phyloP scores from a whole-genome alignment of 2,329 filamentous ascomycete genomes.

The Colletotrichum navitas region DNA sequence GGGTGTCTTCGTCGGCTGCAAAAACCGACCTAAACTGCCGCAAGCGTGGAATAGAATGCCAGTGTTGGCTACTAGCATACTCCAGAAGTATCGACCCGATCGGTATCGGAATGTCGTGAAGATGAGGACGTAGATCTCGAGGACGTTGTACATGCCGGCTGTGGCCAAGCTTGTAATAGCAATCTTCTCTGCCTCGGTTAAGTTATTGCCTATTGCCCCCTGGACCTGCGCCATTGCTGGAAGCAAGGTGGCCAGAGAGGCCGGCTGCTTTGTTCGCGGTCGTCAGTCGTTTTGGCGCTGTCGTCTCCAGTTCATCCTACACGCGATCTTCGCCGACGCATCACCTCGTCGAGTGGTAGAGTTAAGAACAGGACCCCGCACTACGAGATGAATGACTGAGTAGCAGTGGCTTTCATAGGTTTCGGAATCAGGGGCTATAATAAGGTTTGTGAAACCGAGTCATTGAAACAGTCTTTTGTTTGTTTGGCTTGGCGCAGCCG shows the following conservation, averaged over 20 bases:
- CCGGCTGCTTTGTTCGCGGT: neutral
- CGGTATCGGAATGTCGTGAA: slow-evolving; percentile 45
- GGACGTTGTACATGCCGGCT: slow-evolving; percentile 43
- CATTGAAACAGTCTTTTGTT: slow-evolving; percentile 6
- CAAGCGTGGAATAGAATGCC: slow-evolving; percentile 67
- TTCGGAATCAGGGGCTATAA: too few relatives aligned
- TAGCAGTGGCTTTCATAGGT: neutral
- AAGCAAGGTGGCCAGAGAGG: slow-evolving; percentile 3
- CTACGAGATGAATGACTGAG: neutral
- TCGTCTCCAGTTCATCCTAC: too few relatives aligned
- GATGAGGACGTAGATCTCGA: slow-evolving; percentile 47
- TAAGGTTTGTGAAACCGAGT: neutral
- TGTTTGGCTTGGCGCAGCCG: neutral
- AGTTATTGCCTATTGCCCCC: slow-evolving; percentile 21
- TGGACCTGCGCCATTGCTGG: slow-evolving; percentile 34
- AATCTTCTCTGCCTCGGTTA: slow-evolving; percentile 20
- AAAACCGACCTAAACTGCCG: slow-evolving; percentile 53
- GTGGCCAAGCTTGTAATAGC: slow-evolving; percentile 29
- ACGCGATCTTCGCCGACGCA: neutral
- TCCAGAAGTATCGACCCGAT: slow-evolving; percentile 49
- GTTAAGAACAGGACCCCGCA: neutral
- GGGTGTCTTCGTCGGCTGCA: slow-evolving; percentile 54
- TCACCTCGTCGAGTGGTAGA: neutral
- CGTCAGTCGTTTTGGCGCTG: neutral
- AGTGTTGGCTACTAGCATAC: slow-evolving; percentile 45